Evolutionary conservation across 2,329 filamentous ascomycete species (phyloP).

Genomic region (Neofusicoccum umdonicola): DNA sequence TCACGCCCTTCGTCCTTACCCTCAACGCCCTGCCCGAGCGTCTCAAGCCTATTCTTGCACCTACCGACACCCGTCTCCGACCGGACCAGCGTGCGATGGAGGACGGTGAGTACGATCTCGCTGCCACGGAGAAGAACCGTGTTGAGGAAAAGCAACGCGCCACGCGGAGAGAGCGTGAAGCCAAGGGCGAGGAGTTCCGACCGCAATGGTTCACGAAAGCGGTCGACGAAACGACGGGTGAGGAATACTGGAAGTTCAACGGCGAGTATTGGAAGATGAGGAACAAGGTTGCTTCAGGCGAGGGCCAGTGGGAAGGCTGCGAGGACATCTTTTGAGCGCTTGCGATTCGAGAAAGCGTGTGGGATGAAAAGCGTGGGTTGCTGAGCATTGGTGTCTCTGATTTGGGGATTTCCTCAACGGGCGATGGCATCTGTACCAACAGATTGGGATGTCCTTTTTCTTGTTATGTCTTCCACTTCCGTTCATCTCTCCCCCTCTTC

Average conservation of each 20-base stretch:
- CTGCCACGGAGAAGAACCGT: constrained; percentile 89
- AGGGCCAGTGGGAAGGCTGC: constrained; percentile 64
- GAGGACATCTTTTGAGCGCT: constrained; percentile 68
- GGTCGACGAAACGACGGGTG: constrained; percentile 75
- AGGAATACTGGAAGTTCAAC: constrained; percentile 86
- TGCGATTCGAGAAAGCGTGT: no score
- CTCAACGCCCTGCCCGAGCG: constrained; percentile 89
- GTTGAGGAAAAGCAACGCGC: constrained; percentile 89
- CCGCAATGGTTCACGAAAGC: constrained; percentile 82
- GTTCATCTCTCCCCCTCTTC: neutral
- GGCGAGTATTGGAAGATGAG: constrained; percentile 83
- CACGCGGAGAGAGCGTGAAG: constrained; percentile 70
- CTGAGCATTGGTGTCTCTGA: neutral
- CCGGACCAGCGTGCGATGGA: constrained; percentile 98
- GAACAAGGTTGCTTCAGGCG: constrained; percentile 62
- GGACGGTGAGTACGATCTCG: constrained; percentile 93
- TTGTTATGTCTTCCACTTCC: neutral
- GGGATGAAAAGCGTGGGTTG: neutral
- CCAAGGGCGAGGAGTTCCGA: constrained; percentile 73
- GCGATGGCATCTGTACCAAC: neutral
- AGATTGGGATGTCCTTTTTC: neutral
- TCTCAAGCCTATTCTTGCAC: constrained; percentile 74
- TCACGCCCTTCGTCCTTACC: constrained; percentile 92
- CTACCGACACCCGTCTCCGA: constrained; percentile 88
- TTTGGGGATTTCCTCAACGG: neutral